Conservation (phyloP, 2,329 filamentous ascomycete species). For the Fusarium robinianum region DNA sequence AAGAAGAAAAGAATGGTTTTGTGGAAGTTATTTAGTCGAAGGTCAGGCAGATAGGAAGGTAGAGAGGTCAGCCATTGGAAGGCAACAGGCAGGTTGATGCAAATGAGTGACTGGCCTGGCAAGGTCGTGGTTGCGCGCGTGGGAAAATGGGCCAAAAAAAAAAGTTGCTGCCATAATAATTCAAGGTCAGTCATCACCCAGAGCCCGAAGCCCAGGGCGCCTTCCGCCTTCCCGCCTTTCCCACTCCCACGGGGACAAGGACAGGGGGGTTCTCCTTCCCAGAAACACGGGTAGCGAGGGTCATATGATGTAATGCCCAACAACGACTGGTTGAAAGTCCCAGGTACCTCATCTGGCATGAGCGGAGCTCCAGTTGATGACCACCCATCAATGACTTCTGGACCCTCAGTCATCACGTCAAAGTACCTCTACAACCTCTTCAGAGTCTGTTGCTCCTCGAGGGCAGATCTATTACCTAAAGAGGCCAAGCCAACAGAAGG, state of each 20-base stretch:
- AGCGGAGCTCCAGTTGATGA: not conserved
- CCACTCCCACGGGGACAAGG: slow-evolving; percentile 13
- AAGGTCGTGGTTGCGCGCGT: slow-evolving; percentile 8
- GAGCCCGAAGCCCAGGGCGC: too few relatives aligned
- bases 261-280: slow-evolving; percentile 29
- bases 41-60: too few relatives aligned
- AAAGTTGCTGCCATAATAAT: slow-evolving; percentile 27
- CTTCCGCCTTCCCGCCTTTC: too few relatives aligned
- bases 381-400: not conserved
- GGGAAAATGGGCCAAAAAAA: slow-evolving; percentile 23
- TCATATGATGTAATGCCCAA: slow-evolving; percentile 38
- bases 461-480: slow-evolving; percentile 22
- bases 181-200: slow-evolving; percentile 11
- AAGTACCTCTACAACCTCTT: slow-evolving; percentile 16
- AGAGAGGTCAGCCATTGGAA: too few relatives aligned
- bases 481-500: slow-evolving; percentile 11
- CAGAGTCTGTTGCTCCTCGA: slow-evolving; percentile 14
- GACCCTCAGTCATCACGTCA: slow-evolving; percentile 2
- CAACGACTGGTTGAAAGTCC: slow-evolving; percentile 9
- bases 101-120: slow-evolving; percentile 13
- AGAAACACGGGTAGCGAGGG: slow-evolving; percentile 29
- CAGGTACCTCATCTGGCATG: slow-evolving; percentile 5
- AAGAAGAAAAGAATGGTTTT: too few relatives aligned
- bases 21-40: too few relatives aligned
- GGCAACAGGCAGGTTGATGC: too few relatives aligned